Base-by-base conservation (phyloP, 441 rosid genomes). In the Pelargonium cotyledonis region DNA sequence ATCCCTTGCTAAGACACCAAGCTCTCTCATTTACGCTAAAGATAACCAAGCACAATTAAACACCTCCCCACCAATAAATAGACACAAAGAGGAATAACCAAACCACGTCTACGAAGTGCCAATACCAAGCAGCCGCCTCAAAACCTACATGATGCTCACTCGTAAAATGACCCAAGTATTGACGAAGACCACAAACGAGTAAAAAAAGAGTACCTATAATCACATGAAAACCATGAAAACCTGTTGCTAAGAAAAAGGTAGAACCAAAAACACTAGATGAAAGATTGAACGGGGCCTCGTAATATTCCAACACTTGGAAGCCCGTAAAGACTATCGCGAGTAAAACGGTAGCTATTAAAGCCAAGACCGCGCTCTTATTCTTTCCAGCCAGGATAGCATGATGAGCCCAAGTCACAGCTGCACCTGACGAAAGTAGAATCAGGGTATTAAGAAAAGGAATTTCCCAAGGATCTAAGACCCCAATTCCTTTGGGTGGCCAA, bases 201-300 rank as follows among this genome's bases (percentile, higher is more conserved):
- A 38, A 51, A 43, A 67, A 67, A 51, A 67, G 63, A 49, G 70
- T 67, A 12, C 70, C 62, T 49, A 67, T 67, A 26, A 67, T 49
- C 9, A 67, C 70, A 67, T 67, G 70, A 67, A 67, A 67, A 47
- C 70, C 57, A 47, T 67, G 61, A 67, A 67, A 67, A 40, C 70
- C 46, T 23, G 63, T 67, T 21, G 63, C 62, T 51, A 67, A 51
- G 60, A 53, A 67, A 49, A 67, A 35, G 47, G 63, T 67, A 23
- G 62, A 67, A 53, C 63, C 70, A 51, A 46, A 51, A 26, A 67
- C 19, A 67, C 70, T 51, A 12, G 15, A 12, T 14, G 55, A 49
- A 49, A 49, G 15, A 49, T 12, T 5, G 14, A 49, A 49, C 8
- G 55, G 55, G 5, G 55, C 55, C 7, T 12, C 18, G 18, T 57